phyloP scores from a whole-genome alignment of 1,139 yeast species.

The Taphrina communis region DNA sequence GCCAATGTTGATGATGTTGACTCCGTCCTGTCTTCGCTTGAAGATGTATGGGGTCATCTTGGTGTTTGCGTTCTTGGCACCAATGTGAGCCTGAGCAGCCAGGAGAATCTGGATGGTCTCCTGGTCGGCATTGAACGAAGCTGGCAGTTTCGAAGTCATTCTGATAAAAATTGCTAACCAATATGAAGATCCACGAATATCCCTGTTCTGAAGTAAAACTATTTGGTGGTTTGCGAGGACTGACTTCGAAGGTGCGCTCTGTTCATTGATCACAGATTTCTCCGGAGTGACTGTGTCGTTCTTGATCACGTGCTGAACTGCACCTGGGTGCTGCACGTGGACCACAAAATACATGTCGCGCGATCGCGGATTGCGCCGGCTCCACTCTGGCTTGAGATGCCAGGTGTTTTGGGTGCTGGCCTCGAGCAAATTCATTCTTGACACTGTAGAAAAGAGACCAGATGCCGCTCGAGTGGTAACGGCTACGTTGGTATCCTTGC shows the following conservation, averaged over 20 bases:
- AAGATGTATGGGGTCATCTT: constrained; percentile 99
- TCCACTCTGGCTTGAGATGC: not conserved
- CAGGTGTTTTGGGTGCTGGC: too few relatives aligned
- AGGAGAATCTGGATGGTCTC: constrained; percentile 81
- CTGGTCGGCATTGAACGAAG: constrained; percentile 39
- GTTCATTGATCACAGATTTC: constrained; percentile 3
- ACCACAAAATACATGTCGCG: not conserved
- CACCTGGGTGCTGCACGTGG: not conserved
- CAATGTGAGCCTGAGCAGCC: constrained; percentile 99
- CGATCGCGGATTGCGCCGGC: constrained; percentile 3
- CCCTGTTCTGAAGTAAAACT: not conserved
- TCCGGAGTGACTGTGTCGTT: constrained; percentile 13
- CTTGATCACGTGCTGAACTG: not conserved
- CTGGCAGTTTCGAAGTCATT: constrained; percentile 36
- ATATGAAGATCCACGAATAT: not conserved
- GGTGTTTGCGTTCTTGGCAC: constrained; percentile 99
- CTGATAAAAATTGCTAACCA: not conserved
- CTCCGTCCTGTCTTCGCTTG: constrained; percentile 99
- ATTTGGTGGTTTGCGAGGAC: not conserved
- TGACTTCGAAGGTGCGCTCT: not conserved
- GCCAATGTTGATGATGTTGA: constrained; percentile 95
- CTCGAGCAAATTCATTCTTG: too few relatives aligned
- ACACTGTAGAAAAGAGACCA: too few relatives aligned
- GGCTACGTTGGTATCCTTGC: not conserved
- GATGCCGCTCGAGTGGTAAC: too few relatives aligned